Evolutionary conservation across 2,329 filamentous ascomycete genomes (phyloP), one percentile per base, ranked within the genome.

Genomic region (Bipolaris sorokiniana): DNA sequence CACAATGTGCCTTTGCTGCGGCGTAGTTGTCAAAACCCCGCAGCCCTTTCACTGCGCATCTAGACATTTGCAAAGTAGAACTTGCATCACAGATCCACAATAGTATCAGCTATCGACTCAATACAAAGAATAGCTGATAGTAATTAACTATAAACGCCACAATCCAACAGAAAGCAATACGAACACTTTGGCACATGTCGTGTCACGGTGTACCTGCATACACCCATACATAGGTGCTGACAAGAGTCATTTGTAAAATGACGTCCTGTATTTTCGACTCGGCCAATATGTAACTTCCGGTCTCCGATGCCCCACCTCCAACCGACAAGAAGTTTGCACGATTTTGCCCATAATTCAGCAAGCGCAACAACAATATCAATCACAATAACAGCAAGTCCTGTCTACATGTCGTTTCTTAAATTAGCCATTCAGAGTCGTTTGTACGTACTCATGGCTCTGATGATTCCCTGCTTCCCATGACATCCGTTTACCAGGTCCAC

Each of bases 1-100:
- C 33, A 37, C 41, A 10, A 52, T 34, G 33, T 45, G 49, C 41
- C 41, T 38, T 46, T 37, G 38, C 26, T 44, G 48, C 48, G 28
- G 23, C 40, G 38, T 34, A 42, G 31, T 51, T 20, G 44, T 15
- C 40, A 45, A 40, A n/a, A 31, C 33, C 28, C 28, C 28, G 28
- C 40, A n/a, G 20, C 36, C 31, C 40, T 44, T 36, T 33, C 23
- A 41, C 42, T 50, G 23, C 31, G 48, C 31, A 23, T 45, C 48
- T 7, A 23, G 7, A 20, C 33, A 38, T 15, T n/a, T 28, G 22
- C 33, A 11, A 28, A 46, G 40, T 6, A 33, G 7, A 34, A 26
- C 15, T 34, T 5, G 22, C 28, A 42, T 34, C n/a, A 26, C 15
- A 16, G 23, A 52, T 38, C 42, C 41, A 42, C 48, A 47, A n/a